Percentiles rank a stretch among this genome's conserved stretches.
Conservation (phyloP, 768 basidiomycete genomes). For the Collybia mongolica region DNA sequence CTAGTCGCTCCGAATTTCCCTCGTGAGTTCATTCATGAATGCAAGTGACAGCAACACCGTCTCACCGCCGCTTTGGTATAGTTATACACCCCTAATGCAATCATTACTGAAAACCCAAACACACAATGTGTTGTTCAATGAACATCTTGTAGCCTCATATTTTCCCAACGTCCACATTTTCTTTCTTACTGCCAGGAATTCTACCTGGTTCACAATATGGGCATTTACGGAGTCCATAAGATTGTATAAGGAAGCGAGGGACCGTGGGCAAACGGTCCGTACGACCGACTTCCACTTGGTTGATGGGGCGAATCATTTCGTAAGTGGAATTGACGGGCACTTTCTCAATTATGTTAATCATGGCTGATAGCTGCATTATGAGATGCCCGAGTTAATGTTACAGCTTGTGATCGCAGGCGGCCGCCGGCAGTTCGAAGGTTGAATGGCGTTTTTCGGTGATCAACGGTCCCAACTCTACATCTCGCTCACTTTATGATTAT, state of each 20-base stretch:
- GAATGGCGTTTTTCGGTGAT: too few species aligned
- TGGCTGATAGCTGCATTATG: neutral
- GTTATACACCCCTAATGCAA: conserved; percentile 22
- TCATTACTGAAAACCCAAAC: conserved; percentile 12
- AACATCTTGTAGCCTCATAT: conserved; percentile 6
- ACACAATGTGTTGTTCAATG: conserved; percentile 19
- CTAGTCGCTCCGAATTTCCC: conserved; percentile 15
- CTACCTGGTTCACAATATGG: conserved; percentile 24
- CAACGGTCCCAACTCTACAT: too few species aligned
- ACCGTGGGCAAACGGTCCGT: conserved; percentile 17
- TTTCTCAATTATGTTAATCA: neutral
- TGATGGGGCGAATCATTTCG: conserved; percentile 33
- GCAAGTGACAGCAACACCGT: neutral
- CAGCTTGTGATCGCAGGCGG: too few species aligned
- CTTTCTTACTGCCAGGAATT: conserved; percentile 17
- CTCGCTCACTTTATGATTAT: too few species aligned
- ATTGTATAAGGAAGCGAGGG: conserved; percentile 15
- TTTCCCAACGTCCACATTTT: conserved; percentile 15
- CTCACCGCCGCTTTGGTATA: conserved; percentile 2
- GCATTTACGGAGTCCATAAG: conserved; percentile 15
- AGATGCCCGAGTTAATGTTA: too few species aligned
- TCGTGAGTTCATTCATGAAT: conserved; percentile 14
- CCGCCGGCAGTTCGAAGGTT: too few species aligned
- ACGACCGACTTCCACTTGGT: conserved; percentile 20
- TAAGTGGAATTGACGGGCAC: conserved; percentile 14